Conservation (phyloP, 306 rosid species). For the Quercus alba region DNA sequence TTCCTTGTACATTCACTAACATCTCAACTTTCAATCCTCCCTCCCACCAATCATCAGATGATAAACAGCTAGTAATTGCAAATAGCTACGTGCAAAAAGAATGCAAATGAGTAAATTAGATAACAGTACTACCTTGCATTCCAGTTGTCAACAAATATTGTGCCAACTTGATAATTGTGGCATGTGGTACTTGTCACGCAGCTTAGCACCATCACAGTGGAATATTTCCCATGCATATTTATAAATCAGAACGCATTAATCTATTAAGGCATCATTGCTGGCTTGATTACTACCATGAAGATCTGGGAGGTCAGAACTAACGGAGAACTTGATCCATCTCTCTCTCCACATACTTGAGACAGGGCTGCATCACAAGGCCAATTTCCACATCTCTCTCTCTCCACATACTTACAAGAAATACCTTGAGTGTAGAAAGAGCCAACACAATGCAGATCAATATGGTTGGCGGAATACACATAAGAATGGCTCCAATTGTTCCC, state of each 20-base stretch:
- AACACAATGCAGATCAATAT: slow-evolving; percentile 61
- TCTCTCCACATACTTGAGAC: slow-evolving; percentile 55
- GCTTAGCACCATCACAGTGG: not conserved
- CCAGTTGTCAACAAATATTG: not conserved
- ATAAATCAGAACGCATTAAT: slow-evolving; percentile 7
- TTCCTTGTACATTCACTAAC: slow-evolving; percentile 4
- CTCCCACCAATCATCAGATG: slow-evolving; percentile 16
- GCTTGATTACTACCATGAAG: slow-evolving; percentile 27
- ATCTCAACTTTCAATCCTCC: slow-evolving; percentile 8
- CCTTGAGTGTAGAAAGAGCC: too few relatives aligned
- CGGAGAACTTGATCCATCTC: slow-evolving; percentile 80
- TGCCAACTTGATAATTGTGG: not conserved
- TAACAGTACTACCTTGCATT: slow-evolving; percentile 13
- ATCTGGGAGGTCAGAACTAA: slow-evolving; percentile 62
- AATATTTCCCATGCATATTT: not conserved
- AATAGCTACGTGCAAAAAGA: not conserved
- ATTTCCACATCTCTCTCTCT: not conserved
- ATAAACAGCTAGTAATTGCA: not conserved
- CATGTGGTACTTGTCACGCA: not conserved
- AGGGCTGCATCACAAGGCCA: slow-evolving; percentile 69
- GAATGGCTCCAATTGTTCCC: slow-evolving; percentile 61
- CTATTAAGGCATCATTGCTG: slow-evolving; percentile 24
- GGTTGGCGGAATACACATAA: slow-evolving; percentile 78
- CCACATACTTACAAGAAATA: slow-evolving; percentile 58
- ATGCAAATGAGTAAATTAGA: not conserved